phyloP scores from a whole-genome alignment of 2,329 filamentous ascomycete species.

The Epichloe elymi region DNA sequence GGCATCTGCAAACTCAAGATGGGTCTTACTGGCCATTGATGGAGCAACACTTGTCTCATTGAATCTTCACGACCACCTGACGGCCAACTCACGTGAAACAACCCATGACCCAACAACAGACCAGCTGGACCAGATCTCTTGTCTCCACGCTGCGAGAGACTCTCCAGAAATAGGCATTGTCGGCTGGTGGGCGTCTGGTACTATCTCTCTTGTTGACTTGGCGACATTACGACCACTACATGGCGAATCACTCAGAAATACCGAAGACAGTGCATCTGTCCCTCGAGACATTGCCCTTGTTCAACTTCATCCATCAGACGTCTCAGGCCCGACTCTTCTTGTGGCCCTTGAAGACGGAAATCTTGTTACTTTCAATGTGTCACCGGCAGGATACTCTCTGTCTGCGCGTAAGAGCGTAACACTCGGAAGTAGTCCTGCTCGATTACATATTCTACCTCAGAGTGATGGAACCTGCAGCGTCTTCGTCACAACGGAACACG shows the following conservation, averaged over 20 bases:
- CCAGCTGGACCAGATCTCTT: constrained; percentile 61
- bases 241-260: constrained; percentile 46
- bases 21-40: constrained; percentile 60
- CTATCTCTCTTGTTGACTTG: constrained; percentile 61
- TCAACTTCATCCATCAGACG: constrained; percentile 53
- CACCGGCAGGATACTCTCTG: constrained; percentile 46
- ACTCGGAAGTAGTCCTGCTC: constrained; percentile 73
- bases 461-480: constrained; percentile 59
- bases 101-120: constrained; percentile 29
- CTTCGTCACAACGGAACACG: constrained; percentile 88
- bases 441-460: constrained; percentile 64
- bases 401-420: constrained; percentile 68
- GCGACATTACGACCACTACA: constrained; percentile 51
- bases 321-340: constrained; percentile 59
- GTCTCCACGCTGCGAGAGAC: constrained; percentile 59
- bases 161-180: constrained; percentile 58
- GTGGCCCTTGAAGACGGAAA: constrained; percentile 87
- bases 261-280: constrained; percentile 58
- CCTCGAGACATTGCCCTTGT: constrained; percentile 72
- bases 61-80: constrained; percentile 44
- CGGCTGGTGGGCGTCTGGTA: constrained; percentile 78
- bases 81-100: constrained; percentile 46
- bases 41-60: constrained; percentile 63
- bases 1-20: constrained; percentile 59
- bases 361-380: constrained; percentile 70